phyloP scores from a whole-genome alignment of 345 rosid genomes.

The Arabidopsis arenosa region DNA sequence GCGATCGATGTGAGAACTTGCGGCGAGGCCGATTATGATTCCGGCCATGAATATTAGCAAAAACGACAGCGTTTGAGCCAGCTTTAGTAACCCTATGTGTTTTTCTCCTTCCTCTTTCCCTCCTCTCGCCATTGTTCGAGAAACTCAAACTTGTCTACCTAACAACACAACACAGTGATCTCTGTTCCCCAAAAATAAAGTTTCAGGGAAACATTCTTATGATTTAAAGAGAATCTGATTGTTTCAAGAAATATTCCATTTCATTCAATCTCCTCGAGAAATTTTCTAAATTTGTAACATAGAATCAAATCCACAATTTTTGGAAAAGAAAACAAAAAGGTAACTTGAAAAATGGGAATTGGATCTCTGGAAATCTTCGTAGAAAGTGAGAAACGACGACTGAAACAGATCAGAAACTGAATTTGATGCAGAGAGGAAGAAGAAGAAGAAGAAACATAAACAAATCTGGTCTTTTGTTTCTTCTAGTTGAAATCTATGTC shows the following conservation, averaged over 20 bases:
- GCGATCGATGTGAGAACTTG: constrained; percentile 69
- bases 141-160: no score
- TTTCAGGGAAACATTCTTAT: constrained; percentile 38
- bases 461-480: constrained; percentile 49
- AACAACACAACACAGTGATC: no score
- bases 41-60: constrained; percentile 82
- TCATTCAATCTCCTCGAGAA: neutral
- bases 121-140: constrained; percentile 43
- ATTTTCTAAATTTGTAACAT: neutral
- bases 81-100: constrained; percentile 64
- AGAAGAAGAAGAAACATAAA: constrained; percentile 37
- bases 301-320: constrained; percentile 22
- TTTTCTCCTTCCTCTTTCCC: constrained; percentile 58
- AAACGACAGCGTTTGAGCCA: constrained; percentile 74
- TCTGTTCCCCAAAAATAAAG: constrained; percentile 25
- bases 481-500: constrained; percentile 30
- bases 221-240: constrained; percentile 26
- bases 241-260: neutral
- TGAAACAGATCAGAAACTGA: constrained; percentile 39
- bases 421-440: constrained; percentile 32
- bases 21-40: constrained; percentile 70
- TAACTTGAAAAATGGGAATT: neutral
- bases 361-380: constrained; percentile 30
- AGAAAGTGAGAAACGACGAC: constrained; percentile 18
- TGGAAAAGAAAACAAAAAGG: neutral